Base-by-base conservation (phyloP, 2,329 filamentous ascomycete genomes). In the Nigrograna mackinnonii region DNA sequence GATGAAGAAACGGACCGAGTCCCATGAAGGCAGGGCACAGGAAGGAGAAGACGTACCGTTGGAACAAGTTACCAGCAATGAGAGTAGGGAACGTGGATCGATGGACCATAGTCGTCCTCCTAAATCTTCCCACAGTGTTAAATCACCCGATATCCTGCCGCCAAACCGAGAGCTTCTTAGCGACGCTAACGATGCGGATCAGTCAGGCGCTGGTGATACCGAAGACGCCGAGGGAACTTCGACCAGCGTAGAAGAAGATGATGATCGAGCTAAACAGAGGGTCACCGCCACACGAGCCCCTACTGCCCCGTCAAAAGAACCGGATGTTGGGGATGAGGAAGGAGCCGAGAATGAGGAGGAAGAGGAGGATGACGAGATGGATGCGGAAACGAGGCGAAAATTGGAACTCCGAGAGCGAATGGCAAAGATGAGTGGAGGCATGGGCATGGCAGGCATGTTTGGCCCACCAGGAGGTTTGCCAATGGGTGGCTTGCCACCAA, bases 391-490 rank as follows among this genome's bases (percentile, higher is more conserved):
- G 17, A 85, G 83, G 54, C 86, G 91, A 39, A 88, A 86, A 64
- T 85, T 96, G 70, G 92, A 96, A 65, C 77, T 99, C 22, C 84
- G 94, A 46, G 91, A 94, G 48, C 84, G 94, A 57, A 99, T 99
- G 90, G 94, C 94, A 34, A 96, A 96, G 72, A 94, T 99, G 87
- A 95, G 92, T 55, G 92, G 92, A 41, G 92, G 92, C 17, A 96
- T 96, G 89, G 90, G 90, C 35, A 95, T 97, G 86, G 84, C 90
- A 64, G 89, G 90, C 57, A 94, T 97, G 84, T 95, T 95, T 67
- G 89, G 89, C 14, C 80, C 81, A 16, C 83, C 85, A 24, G 81
- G 79, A 26, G 83, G 83, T 46, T 81, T 90, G 65, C 80, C 84
- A 13, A 79, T 86, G 71, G 74, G 79, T 45, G 71, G 70, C 4